These are phyloP conservation scores for Trametes maxima DNA, from an alignment of 768 basidiomycete species.

Conservation along the genomic window DNA sequence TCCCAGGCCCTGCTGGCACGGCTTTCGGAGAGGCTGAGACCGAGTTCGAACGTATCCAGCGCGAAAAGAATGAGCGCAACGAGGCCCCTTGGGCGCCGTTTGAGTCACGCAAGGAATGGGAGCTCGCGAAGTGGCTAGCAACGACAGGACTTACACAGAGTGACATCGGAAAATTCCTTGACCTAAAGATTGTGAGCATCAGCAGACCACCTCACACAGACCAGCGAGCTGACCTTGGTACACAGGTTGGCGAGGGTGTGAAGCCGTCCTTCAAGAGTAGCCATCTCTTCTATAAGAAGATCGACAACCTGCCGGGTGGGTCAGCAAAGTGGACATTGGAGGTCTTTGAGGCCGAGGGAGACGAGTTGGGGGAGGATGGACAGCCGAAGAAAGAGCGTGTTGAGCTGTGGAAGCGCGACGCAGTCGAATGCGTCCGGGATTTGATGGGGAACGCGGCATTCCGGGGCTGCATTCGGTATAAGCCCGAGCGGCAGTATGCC, in stretches of 20 bases:
- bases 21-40: too few relatives aligned
- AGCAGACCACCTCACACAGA: neutral
- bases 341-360: slow-evolving; percentile 17
- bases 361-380: slow-evolving; percentile 16
- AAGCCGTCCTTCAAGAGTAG: slow-evolving; percentile 33
- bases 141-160: slow-evolving; percentile 30
- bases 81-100: slow-evolving; percentile 30
- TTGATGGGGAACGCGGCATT: slow-evolving; percentile 35
- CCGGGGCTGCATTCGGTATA: slow-evolving; percentile 32
- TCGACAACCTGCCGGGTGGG: slow-evolving; percentile 33
- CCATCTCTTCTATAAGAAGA: slow-evolving; percentile 25
- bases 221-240: neutral
- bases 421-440: slow-evolving; percentile 32
- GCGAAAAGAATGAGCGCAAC: neutral
- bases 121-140: slow-evolving; percentile 39
- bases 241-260: slow-evolving; percentile 22
- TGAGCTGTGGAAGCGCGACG: slow-evolving; percentile 31
- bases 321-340: slow-evolving; percentile 29
- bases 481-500: slow-evolving; percentile 10
- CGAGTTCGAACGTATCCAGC: too few relatives aligned
- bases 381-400: slow-evolving; percentile 14
- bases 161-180: slow-evolving; percentile 35
- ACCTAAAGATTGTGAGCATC: slow-evolving; percentile 32
- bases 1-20: too few relatives aligned
- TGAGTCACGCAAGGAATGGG: slow-evolving; percentile 34